Percentiles rank a stretch among this genome's conserved stretches.
Evolutionary conservation across 2,329 filamentous ascomycete species (phyloP).

Genomic region (Curvularia sp.): DNA sequence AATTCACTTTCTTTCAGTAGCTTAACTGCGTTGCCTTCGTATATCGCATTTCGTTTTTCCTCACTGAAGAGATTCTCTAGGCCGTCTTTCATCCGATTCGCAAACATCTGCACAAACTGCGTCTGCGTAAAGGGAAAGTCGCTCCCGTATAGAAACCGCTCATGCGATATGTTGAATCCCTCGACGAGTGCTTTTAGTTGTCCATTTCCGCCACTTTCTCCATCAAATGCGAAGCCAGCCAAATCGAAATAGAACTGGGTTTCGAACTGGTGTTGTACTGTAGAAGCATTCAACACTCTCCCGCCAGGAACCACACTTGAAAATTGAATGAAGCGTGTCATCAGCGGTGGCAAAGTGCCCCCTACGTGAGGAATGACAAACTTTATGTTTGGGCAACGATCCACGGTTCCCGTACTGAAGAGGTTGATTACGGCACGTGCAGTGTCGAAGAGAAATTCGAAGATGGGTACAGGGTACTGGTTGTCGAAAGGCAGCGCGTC

Average conservation of each 20-base stretch:
- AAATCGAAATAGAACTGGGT: conserved; percentile 61
- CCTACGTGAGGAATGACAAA: conserved; percentile 60
- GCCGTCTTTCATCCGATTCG: conserved; percentile 53
- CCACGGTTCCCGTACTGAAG: conserved; percentile 57
- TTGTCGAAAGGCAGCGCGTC: conserved; percentile 49
- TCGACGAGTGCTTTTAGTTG: conserved; percentile 59
- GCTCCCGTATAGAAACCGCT: conserved; percentile 60
- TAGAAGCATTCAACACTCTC: conserved; percentile 31
- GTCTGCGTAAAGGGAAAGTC: conserved; percentile 61
- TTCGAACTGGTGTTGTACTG: conserved; percentile 43
- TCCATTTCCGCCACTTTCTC: conserved; percentile 44
- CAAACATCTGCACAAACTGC: conserved; percentile 47
- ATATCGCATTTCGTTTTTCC: conserved; percentile 48
- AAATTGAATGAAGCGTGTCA: conserved; percentile 55
- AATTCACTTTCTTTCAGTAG: conserved; percentile 31
- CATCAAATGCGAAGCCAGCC: conserved; percentile 58
- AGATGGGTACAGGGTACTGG: conserved; percentile 54
- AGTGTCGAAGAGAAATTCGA: conserved; percentile 63
- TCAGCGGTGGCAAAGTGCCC: conserved; percentile 54
- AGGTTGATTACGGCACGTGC: conserved; percentile 58
- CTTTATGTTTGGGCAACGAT: conserved; percentile 55
- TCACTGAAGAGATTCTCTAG: conserved; percentile 48
- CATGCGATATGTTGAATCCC: conserved; percentile 46
- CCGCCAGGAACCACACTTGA: conserved; percentile 49
- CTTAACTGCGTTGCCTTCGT: conserved; percentile 49